phyloP scores from a whole-genome alignment of 2,329 filamentous ascomycete genomes.

The Alternaria burnsii region DNA sequence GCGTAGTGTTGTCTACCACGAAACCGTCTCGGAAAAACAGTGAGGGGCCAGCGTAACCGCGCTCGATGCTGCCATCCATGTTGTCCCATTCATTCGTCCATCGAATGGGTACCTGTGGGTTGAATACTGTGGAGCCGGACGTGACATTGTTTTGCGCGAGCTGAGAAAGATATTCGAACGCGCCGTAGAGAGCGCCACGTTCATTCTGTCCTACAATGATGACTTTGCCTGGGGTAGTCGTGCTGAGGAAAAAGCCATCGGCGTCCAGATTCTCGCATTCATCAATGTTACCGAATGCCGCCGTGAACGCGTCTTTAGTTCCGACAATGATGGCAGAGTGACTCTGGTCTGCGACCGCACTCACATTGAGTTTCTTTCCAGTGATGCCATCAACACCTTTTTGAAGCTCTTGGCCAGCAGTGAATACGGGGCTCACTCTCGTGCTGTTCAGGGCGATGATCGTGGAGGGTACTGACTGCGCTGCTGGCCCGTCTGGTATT shows the following conservation, averaged over 20 bases:
- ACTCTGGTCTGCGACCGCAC: constrained; percentile 27
- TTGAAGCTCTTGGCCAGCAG: constrained; percentile 67
- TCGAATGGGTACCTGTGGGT: constrained; percentile 68
- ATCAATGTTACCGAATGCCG: constrained; percentile 44
- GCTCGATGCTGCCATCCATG: constrained; percentile 71
- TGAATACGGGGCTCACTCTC: constrained; percentile 64
- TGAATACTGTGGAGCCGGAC: constrained; percentile 59
- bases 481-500: constrained; percentile 52
- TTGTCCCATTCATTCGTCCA: constrained; percentile 82
- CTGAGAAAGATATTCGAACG: constrained; percentile 72
- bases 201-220: constrained; percentile 72
- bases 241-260: constrained; percentile 70
- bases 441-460: constrained; percentile 66
- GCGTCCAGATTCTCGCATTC: constrained; percentile 56
- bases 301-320: constrained; percentile 56
- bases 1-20: constrained; percentile 66
- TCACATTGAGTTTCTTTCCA: constrained; percentile 56
- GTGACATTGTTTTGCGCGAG: constrained; percentile 68
- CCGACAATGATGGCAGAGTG: constrained; percentile 58
- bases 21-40: constrained; percentile 71
- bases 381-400: constrained; percentile 67
- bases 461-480: constrained; percentile 57
- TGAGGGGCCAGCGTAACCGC: constrained; percentile 72
- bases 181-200: constrained; percentile 72
- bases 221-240: constrained; percentile 54